Conservation (phyloP, 768 basidiomycete genomes). For the Lenzites betulinus region DNA sequence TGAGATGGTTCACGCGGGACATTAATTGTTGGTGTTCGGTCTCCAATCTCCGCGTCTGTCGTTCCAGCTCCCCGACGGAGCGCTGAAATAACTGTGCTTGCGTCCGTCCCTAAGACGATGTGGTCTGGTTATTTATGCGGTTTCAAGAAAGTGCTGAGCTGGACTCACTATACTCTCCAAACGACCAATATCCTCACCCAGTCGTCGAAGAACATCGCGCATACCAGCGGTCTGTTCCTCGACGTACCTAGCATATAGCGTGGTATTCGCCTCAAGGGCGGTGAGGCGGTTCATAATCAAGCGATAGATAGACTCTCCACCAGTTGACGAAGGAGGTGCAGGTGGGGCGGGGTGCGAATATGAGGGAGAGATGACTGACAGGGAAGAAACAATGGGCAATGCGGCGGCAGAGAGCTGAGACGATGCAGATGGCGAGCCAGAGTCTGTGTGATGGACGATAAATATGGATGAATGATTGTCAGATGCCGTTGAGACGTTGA, state of each 20-base stretch:
- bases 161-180: slow-evolving; percentile 70
- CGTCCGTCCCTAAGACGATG: slow-evolving; percentile 54
- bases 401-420: slow-evolving; percentile 8
- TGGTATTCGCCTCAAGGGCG: slow-evolving; percentile 84
- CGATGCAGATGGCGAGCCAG: slow-evolving; percentile 20
- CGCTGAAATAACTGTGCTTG: slow-evolving; percentile 70
- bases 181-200: slow-evolving; percentile 79
- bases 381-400: slow-evolving; percentile 10
- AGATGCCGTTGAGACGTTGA: slow-evolving; percentile 11
- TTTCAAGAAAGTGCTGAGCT: too few relatives aligned
- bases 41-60: slow-evolving; percentile 65
- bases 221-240: slow-evolving; percentile 85
- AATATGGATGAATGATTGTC: slow-evolving; percentile 19
- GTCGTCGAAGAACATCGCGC: slow-evolving; percentile 67
- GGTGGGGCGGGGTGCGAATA: slow-evolving; percentile 24
- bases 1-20: slow-evolving; percentile 70
- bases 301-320: slow-evolving; percentile 93
- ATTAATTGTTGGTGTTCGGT: slow-evolving; percentile 69
- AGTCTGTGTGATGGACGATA: slow-evolving; percentile 8
- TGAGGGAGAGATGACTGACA: slow-evolving; percentile 12
- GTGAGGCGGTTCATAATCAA: slow-evolving; percentile 93
- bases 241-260: slow-evolving; percentile 80
- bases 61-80: slow-evolving; percentile 67
- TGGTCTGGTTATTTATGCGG: too few relatives aligned
- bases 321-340: slow-evolving; percentile 30